Evolutionary conservation across 345 rosid genomes (phyloP).

Genomic region (Kernera saxatilis): DNA sequence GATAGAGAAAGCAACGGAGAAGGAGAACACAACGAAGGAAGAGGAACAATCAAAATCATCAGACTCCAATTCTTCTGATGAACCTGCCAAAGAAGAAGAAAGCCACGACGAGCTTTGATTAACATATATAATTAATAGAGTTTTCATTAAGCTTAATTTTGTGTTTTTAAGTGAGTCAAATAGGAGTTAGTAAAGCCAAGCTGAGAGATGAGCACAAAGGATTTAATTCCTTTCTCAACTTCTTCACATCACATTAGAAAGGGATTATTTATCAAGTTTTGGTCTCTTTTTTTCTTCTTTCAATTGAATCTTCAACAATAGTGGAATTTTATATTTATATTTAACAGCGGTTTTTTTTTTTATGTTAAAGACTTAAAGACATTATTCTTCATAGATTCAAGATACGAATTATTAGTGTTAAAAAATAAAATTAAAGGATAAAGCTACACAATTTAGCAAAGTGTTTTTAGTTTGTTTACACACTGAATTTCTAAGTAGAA

Average conservation of each 20-base stretch:
- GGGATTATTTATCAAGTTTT: slow-evolving; percentile 13
- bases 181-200: slow-evolving; percentile 23
- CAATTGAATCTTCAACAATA: not conserved
- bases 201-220: slow-evolving; percentile 8
- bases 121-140: slow-evolving; percentile 17
- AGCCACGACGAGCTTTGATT: slow-evolving; percentile 65
- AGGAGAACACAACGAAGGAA: slow-evolving; percentile 41
- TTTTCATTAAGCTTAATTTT: not conserved
- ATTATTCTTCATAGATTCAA: not conserved
- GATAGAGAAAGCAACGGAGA: slow-evolving; percentile 64
- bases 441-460: too few species aligned
- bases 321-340: not conserved
- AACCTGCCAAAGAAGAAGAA: slow-evolving; percentile 28
- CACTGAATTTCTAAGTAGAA: not conserved
- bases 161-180: slow-evolving; percentile 17
- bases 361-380: too few species aligned
- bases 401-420: not conserved
- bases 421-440: too few species aligned
- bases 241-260: slow-evolving; percentile 13
- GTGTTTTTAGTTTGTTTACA: too few species aligned
- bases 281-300: not conserved
- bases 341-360: not conserved
- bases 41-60: slow-evolving; percentile 30
- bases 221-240: slow-evolving; percentile 14
- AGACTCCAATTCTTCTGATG: slow-evolving; percentile 32